phyloP scores from a whole-genome alignment of 179 eudicot species.

The Silene coronaria region DNA sequence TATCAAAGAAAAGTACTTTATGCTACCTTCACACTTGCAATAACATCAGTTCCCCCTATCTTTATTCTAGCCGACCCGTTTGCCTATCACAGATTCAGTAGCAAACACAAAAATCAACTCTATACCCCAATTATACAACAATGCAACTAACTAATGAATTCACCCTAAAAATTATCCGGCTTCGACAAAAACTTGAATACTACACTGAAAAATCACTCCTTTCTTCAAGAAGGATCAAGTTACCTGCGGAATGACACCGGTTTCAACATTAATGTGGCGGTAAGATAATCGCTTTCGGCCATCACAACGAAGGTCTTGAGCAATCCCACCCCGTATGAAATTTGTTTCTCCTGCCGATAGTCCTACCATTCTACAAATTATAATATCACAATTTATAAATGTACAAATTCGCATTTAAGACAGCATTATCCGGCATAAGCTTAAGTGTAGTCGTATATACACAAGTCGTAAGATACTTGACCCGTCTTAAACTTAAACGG shows the following conservation, averaged over 20 bases:
- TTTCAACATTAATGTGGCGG: slow-evolving; percentile 47
- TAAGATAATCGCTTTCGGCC: slow-evolving; percentile 37
- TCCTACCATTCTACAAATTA: no score
- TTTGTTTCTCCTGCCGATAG: no score
- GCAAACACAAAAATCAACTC: background rate
- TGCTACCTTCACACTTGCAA: slow-evolving; percentile 85
- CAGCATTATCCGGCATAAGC: no score
- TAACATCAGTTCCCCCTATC: slow-evolving; percentile 78
- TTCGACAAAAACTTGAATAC: background rate
- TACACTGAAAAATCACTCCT: no score
- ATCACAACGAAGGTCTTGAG: no score
- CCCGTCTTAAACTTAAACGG: no score
- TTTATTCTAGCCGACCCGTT: slow-evolving; percentile 86
- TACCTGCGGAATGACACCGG: slow-evolving; percentile 39
- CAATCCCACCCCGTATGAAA: no score
- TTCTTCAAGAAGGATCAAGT: background rate
- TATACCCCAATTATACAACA: background rate
- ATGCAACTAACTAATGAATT: background rate
- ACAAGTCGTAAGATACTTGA: no score
- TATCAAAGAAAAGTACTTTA: background rate
- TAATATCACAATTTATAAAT: no score
- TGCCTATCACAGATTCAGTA: slow-evolving; percentile 38
- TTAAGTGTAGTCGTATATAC: no score
- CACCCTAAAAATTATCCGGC: background rate
- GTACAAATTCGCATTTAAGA: no score